Base-by-base conservation (phyloP, 2,329 filamentous ascomycete genomes). In the Trichoderma hamatum region DNA sequence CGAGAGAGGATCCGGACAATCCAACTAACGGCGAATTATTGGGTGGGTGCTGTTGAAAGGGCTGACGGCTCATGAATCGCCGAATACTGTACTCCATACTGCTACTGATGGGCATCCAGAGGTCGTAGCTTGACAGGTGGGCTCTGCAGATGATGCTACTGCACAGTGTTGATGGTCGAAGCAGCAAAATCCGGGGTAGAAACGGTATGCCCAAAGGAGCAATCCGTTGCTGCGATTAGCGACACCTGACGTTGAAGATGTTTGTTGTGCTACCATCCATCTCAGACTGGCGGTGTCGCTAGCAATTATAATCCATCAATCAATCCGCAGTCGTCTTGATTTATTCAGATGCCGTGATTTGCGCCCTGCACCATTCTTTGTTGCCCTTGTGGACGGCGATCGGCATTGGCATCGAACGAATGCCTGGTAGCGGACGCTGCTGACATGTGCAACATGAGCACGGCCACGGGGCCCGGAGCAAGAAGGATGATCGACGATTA, bases 361-460 rank as follows among this genome's bases (percentile, higher is more conserved):
- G 54, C 54, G 54, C 54, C 16, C 39, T 49, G 46, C 46, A 11
- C 46, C 39, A n/a, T 43, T 43, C 39, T n/a, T n/a, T 24, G 16
- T 32, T 55, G 32, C 26, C 14, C 64, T 59, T 55, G 64, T 59
- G 64, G 39, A 4, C 36, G 64, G 34, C 30, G 39, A 67, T 67
- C 54, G 54, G 26, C 52, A 49, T 49, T 34, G 52, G 36, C 7
- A 66, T 46, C 28, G 56, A n/a, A n/a, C n/a, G 63, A 66, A 58
- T 56, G 63, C 39, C 39, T 21, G 64, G 51, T 34, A 19, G 36
- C 24, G 64, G 36, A 59, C n/a, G 39, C 64, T 67, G 39, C 64
- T 67, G 64, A 67, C 64, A 67, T 67, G 64, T 67, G 64, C 64
- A 43, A 59, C 64, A 59, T 59, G 54, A 51, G 64, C 39, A 21